phyloP scores from a whole-genome alignment of 805 yeast genomes.

The Teunomyces pallodes region DNA sequence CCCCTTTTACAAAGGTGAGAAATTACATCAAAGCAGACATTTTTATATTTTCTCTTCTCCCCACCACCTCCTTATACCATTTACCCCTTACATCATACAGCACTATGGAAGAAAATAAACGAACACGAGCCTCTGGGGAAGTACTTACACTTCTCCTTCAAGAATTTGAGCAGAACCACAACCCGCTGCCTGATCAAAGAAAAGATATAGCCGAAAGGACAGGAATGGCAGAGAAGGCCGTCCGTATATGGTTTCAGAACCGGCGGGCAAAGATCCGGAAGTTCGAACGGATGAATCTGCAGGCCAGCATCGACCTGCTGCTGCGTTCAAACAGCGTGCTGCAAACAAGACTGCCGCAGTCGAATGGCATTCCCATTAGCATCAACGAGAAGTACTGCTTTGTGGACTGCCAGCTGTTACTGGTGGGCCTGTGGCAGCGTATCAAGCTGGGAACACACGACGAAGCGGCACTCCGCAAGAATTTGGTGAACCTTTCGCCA shows the following conservation, averaged over 20 bases:
- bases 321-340: conserved; percentile 10
- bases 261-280: conserved; percentile 77
- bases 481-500: conserved; percentile 65
- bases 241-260: conserved; percentile 91
- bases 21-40: not conserved
- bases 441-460: conserved; percentile 59
- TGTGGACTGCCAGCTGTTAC: conserved; percentile 63
- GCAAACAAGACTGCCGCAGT: not conserved
- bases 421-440: conserved; percentile 82
- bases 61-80: no score
- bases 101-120: conserved; percentile 25
- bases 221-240: conserved; percentile 83
- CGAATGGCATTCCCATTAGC: not conserved
- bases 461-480: conserved; percentile 38
- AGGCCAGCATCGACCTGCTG: not conserved
- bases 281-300: conserved; percentile 47
- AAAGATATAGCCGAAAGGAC: conserved; percentile 68
- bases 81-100: not conserved
- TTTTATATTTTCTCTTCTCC: not conserved
- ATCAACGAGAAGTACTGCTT: conserved; percentile 66
- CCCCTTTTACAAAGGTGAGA: not conserved
- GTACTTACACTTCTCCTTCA: conserved; percentile 63
- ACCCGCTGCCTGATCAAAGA: conserved; percentile 71
- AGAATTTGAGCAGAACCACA: conserved; percentile 70
- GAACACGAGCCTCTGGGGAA: conserved; percentile 79